phyloP scores from a whole-genome alignment of 805 yeast genomes.

The Ogataea trehaloabstinens region DNA sequence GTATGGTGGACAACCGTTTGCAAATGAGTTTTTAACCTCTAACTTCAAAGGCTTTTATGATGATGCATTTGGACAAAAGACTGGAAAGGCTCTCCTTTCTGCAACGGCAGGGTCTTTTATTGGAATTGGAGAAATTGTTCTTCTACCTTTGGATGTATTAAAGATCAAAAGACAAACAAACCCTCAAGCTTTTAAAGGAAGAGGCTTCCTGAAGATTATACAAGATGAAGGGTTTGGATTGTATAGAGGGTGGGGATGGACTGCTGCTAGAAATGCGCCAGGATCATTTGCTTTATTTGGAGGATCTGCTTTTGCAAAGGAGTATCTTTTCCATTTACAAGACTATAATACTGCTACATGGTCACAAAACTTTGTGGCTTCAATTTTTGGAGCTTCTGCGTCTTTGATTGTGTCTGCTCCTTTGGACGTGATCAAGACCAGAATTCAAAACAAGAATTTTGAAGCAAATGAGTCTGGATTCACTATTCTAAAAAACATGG shows the following conservation, averaged over 20 bases:
- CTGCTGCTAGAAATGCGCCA: slow-evolving; percentile 99
- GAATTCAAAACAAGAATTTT: slow-evolving; percentile 95
- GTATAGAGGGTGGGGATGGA: slow-evolving; percentile 99
- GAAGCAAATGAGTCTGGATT: slow-evolving; percentile 95
- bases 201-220: slow-evolving; percentile 87
- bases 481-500: slow-evolving; percentile 89
- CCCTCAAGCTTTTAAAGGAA: slow-evolving; percentile 99
- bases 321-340: slow-evolving; percentile 78
- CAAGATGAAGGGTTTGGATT: slow-evolving; percentile 90
- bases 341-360: slow-evolving; percentile 93
- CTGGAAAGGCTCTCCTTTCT: slow-evolving; percentile 94
- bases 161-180: slow-evolving; percentile 99
- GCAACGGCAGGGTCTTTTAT: slow-evolving; percentile 97
- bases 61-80: slow-evolving; percentile 79
- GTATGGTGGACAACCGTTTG: slow-evolving; percentile 99
- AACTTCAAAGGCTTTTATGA: slow-evolving; percentile 74
- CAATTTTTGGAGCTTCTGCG: slow-evolving; percentile 95
- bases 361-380: slow-evolving; percentile 91
- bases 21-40: slow-evolving; percentile 82
- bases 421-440: slow-evolving; percentile 94
- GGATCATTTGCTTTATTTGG: slow-evolving; percentile 98
- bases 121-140: slow-evolving; percentile 96
- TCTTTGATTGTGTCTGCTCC: slow-evolving; percentile 97
- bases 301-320: slow-evolving; percentile 98
- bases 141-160: slow-evolving; percentile 92